These are phyloP conservation scores for Mycena amicta DNA, from an alignment of 768 basidiomycete species.

Conservation along the genomic window DNA sequence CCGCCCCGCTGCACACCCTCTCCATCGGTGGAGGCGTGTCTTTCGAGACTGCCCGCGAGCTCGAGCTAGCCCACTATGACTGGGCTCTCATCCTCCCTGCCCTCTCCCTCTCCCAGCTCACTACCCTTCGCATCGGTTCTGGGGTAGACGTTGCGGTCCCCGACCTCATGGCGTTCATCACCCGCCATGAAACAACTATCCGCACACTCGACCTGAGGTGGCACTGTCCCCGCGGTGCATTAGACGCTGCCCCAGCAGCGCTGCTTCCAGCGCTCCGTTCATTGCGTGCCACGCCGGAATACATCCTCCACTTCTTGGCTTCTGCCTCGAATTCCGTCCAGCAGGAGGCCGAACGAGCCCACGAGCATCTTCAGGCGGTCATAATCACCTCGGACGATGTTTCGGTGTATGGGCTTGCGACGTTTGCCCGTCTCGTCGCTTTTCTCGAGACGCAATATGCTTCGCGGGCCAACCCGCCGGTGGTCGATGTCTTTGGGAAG, in stretches of 20 bases:
- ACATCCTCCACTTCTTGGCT: constrained; percentile 9
- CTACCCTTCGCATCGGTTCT: neutral
- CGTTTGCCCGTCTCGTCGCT: neutral
- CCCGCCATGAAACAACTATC: constrained; percentile 3
- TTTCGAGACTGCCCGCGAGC: neutral
- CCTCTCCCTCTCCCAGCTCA: neutral
- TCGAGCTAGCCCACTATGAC: constrained; percentile 14
- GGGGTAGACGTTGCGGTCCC: constrained; percentile 7
- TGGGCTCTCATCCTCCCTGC: constrained; percentile 11
- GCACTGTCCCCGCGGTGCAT: constrained; percentile 6
- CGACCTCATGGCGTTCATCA: constrained; percentile 10
- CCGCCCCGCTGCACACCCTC: constrained; percentile 11
- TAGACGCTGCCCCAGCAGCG: neutral
- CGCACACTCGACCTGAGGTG: constrained; percentile 1
- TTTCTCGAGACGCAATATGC: neutral
- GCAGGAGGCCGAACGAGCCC: neutral
- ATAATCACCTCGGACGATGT: constrained; percentile 2
- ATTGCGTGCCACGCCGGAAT: constrained; percentile 11
- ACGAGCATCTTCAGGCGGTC: neutral
- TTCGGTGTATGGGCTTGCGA: neutral
- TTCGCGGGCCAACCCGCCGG: neutral
- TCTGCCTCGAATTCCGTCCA: neutral
- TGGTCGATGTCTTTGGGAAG: neutral
- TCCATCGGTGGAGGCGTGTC: constrained; percentile 2
- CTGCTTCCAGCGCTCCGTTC: neutral